Evolutionary conservation across 1,284 basidiomycete genomes (phyloP), one percentile per base, ranked within the genome.

Genomic region (Puccinia coronata): DNA sequence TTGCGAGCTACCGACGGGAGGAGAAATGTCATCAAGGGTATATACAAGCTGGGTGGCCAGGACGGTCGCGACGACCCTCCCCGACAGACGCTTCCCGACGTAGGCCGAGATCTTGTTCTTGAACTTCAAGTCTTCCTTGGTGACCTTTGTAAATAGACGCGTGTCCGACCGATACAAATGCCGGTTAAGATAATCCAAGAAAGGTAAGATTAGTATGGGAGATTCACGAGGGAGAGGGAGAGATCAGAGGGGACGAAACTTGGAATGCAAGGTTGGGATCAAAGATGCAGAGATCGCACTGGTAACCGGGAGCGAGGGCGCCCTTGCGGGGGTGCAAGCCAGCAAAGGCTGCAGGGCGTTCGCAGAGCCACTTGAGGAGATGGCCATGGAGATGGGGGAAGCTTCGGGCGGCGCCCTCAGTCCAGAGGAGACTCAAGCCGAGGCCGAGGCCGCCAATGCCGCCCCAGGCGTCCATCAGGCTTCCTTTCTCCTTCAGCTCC

Each of bases 61-160:
- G n/a, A n/a, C n/a, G n/a, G n/a, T n/a, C n/a, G n/a, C n/a, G n/a
- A n/a, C n/a, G n/a, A n/a, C n/a, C n/a, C n/a, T n/a, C n/a, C 78
- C 51, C 78, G 49, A 43, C 41, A 80, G 43, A 23, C 23, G 47
- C 51, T 69, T 80, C 8, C 78, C 78, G 16, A 72, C 5, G 85
- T 96, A 98, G 4, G 95, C 93, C 23, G 93, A 93, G 20, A 96
- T 85, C 86, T 95, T 96, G 88, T 97, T 96, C 88, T 94, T 96
- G 89, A 96, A 97, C 82, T 91, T 89, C 23, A 97, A 88, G 25
- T 87, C 86, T 41, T 92, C 90, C 84, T 91, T 90, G 41, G 91
- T 91, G 34, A 95, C 91, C 92, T 94, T 14, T 67, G 18, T 25
- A 3, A 47, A 8, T 41, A 34, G 18, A 55, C 23, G n/a, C n/a